Evolutionary conservation across 805 yeast species (phyloP).

Genomic region (Ogataea wickerhamii): DNA sequence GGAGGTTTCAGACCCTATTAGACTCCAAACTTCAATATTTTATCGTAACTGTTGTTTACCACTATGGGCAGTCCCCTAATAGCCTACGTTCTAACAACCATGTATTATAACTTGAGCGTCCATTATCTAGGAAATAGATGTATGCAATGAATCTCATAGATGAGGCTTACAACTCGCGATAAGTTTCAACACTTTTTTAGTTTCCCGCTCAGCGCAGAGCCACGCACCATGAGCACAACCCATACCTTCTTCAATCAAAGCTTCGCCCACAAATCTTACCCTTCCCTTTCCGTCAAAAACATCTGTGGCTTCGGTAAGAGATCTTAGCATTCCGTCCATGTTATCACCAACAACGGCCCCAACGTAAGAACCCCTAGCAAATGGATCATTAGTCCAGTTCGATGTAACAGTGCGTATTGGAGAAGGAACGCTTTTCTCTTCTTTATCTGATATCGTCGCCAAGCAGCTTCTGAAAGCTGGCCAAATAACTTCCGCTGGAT

Average conservation of each 20-base stretch:
- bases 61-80: neutral
- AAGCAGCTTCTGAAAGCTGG: slow-evolving; percentile 41
- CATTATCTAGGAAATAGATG: no score
- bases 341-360: slow-evolving; percentile 31
- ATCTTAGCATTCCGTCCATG: slow-evolving; percentile 31
- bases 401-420: slow-evolving; percentile 31
- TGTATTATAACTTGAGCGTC: no score
- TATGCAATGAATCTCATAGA: neutral
- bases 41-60: neutral
- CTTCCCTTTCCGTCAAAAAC: slow-evolving; percentile 36
- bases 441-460: slow-evolving; percentile 27
- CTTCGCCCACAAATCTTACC: slow-evolving; percentile 58
- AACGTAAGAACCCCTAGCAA: slow-evolving; percentile 44
- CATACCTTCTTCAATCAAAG: slow-evolving; percentile 46
- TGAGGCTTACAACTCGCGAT: slow-evolving; percentile 22
- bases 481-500: slow-evolving; percentile 42
- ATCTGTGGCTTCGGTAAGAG: slow-evolving; percentile 38
- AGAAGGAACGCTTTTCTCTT: slow-evolving; percentile 16
- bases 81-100: no score
- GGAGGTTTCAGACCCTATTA: slow-evolving; percentile 34
- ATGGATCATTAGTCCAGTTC: slow-evolving; percentile 52
- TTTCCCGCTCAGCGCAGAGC: slow-evolving; percentile 47
- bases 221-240: slow-evolving; percentile 63
- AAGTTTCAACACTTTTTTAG: slow-evolving; percentile 24
- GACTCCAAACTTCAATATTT: no score